Conservation (phyloP, 2,329 filamentous ascomycete genomes). For the Paracoccidioides lutzii region DNA sequence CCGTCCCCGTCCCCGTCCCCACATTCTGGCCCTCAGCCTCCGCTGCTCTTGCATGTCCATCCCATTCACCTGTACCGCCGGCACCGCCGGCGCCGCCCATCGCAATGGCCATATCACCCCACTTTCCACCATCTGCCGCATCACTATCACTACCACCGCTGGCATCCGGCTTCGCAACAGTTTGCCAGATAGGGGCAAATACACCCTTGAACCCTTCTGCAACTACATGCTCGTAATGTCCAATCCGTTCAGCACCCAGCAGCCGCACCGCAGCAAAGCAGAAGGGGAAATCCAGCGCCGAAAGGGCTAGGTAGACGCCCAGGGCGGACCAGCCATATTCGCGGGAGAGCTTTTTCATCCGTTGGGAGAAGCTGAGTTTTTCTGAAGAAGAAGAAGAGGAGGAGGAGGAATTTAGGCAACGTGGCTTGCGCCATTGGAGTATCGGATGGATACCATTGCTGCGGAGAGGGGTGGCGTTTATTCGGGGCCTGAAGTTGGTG, state of each 20-base stretch:
- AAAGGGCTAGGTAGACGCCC: conserved; percentile 77
- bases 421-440: conserved; percentile 8
- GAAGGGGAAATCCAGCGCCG: conserved; percentile 82
- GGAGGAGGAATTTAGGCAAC: conserved; percentile 18
- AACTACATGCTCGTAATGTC: conserved; percentile 38
- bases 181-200: conserved; percentile 31
- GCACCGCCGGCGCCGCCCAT: neutral
- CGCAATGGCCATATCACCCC: neutral
- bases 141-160: conserved; percentile 13
- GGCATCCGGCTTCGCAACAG: conserved; percentile 25
- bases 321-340: conserved; percentile 92
- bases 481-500: conserved; percentile 1
- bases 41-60: conserved; percentile 39
- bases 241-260: conserved; percentile 76
- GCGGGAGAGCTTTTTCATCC: conserved; percentile 68
- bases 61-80: conserved; percentile 7
- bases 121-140: conserved; percentile 2
- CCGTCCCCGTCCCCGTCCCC: conserved; percentile 40
- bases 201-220: conserved; percentile 26
- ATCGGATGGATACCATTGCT: conserved; percentile 4
- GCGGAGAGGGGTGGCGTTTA: conserved; percentile 5
- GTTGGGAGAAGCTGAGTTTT: conserved; percentile 48
- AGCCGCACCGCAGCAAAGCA: conserved; percentile 79
- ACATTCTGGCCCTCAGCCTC: conserved; percentile 49
- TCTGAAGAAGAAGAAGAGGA: conserved; percentile 13